Conservation (phyloP, 768 basidiomycete species). For the Rhodosporidiobolus sp. region DNA sequence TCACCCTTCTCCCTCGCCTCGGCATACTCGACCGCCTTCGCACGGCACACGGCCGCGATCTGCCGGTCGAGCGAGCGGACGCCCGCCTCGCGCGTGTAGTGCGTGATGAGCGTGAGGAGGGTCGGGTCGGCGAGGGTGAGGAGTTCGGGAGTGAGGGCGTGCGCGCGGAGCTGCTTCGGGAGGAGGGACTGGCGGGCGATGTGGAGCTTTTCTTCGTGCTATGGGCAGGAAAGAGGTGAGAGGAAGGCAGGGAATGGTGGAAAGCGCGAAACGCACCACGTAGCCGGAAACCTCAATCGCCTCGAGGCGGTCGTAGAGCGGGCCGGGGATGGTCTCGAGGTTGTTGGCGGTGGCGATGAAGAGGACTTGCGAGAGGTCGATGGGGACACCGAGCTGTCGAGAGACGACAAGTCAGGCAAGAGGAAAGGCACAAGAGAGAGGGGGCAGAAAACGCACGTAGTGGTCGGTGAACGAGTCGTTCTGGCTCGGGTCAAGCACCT, state of each 20-base stretch:
- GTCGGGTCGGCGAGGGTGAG: slow-evolving; percentile 65
- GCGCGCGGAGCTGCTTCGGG: slow-evolving; percentile 78
- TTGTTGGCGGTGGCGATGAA: slow-evolving; percentile 92
- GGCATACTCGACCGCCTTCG: slow-evolving; percentile 88
- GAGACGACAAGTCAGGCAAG: background rate
- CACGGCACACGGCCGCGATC: slow-evolving; percentile 81
- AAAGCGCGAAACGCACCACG: slow-evolving; percentile 33
- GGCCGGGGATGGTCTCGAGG: slow-evolving; percentile 81
- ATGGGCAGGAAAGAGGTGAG: background rate
- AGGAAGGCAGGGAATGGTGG: slow-evolving; percentile 67
- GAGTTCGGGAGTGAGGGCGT: slow-evolving; percentile 64
- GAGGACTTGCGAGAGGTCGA: slow-evolving; percentile 53
- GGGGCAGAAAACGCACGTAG: slow-evolving; percentile 81
- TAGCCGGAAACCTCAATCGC: slow-evolving; percentile 70
- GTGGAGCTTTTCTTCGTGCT: slow-evolving; percentile 78
- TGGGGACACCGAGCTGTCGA: slow-evolving; percentile 23
- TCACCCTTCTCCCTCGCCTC: slow-evolving; percentile 50
- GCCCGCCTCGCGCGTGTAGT: slow-evolving; percentile 81
- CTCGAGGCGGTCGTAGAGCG: slow-evolving; percentile 85
- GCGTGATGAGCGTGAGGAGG: slow-evolving; percentile 63
- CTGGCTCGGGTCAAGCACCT: slow-evolving; percentile 67
- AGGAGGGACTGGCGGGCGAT: slow-evolving; percentile 83
- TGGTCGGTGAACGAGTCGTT: slow-evolving; percentile 63
- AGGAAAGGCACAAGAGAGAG: slow-evolving; percentile 43
- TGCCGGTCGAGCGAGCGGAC: slow-evolving; percentile 86